phyloP scores from a whole-genome alignment of 1,284 basidiomycete species.

The Trichosporon ovoides region DNA sequence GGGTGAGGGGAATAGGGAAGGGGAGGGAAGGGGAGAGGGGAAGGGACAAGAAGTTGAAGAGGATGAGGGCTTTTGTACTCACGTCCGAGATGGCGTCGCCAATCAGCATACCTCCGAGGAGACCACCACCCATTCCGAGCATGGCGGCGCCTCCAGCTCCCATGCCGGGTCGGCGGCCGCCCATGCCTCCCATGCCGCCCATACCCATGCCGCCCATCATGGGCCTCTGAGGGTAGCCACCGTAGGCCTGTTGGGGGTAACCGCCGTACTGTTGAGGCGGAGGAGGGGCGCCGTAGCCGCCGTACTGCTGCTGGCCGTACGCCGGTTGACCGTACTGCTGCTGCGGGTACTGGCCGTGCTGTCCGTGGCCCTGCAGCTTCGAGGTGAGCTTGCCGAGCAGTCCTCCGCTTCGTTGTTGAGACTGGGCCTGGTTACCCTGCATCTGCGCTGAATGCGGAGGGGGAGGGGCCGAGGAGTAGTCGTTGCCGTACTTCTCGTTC shows the following conservation, averaged over 20 bases:
- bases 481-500: slow-evolving; percentile 10
- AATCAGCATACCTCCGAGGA: slow-evolving; percentile 47
- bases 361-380: slow-evolving; percentile 25
- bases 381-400: slow-evolving; percentile 37
- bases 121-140: slow-evolving; percentile 46
- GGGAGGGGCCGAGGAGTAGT: slow-evolving; percentile 5
- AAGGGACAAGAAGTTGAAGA: no score
- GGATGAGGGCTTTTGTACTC: no score
- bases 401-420: slow-evolving; percentile 27
- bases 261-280: slow-evolving; percentile 8
- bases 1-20: no score
- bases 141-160: slow-evolving; percentile 20
- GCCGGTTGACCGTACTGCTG: slow-evolving; percentile 23
- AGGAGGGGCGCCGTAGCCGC: slow-evolving; percentile 16
- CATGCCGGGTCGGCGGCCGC: not conserved
- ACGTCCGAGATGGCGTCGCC: slow-evolving; percentile 42
- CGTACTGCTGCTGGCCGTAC: slow-evolving; percentile 11
- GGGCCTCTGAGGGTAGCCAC: slow-evolving; percentile 10
- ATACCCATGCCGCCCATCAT: no score
- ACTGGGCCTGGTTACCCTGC: slow-evolving; percentile 1
- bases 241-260: slow-evolving; percentile 23
- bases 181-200: no score
- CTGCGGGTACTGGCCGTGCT: slow-evolving; percentile 26
- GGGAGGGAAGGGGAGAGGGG: no score
- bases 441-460: not conserved